phyloP scores from a whole-genome alignment of 805 yeast species.

The Blastobotrys americana region DNA sequence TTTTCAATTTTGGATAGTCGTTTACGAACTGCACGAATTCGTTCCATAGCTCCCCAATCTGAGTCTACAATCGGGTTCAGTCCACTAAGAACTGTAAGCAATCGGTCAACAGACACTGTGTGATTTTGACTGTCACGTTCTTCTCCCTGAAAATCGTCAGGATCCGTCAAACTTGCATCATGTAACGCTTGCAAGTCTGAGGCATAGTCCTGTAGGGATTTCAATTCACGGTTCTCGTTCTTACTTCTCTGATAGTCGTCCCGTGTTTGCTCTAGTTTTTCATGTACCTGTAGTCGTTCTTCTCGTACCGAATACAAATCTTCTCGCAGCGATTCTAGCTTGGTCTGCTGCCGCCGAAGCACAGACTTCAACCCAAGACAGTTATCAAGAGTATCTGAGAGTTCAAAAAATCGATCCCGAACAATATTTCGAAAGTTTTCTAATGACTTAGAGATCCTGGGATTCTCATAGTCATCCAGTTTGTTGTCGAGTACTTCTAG shows the following conservation, averaged over 20 bases:
- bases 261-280: constrained; percentile 8
- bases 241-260: constrained; percentile 3
- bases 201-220: constrained; percentile 1
- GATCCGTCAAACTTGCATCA: no score
- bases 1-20: constrained; percentile 1
- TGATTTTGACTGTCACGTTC: no score
- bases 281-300: constrained; percentile 8
- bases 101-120: neutral
- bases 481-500: constrained; percentile 8
- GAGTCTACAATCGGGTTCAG: constrained; percentile 9
- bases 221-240: neutral
- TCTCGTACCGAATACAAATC: constrained; percentile 11
- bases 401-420: constrained; percentile 6
- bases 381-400: constrained; percentile 16
- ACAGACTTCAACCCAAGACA: constrained; percentile 8
- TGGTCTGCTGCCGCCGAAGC: constrained; percentile 9
- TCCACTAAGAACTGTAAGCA: neutral
- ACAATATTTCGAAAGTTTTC: constrained; percentile 10
- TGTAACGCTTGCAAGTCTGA: neutral
- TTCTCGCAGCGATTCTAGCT: constrained; percentile 8
- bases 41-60: constrained; percentile 9
- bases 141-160: no score
- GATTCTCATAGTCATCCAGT: constrained; percentile 1
- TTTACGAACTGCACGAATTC: constrained; percentile 5
- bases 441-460: constrained; percentile 5